Conservation (phyloP, 108 stramenopile genomes). For the Ochromonas danica region DNA sequence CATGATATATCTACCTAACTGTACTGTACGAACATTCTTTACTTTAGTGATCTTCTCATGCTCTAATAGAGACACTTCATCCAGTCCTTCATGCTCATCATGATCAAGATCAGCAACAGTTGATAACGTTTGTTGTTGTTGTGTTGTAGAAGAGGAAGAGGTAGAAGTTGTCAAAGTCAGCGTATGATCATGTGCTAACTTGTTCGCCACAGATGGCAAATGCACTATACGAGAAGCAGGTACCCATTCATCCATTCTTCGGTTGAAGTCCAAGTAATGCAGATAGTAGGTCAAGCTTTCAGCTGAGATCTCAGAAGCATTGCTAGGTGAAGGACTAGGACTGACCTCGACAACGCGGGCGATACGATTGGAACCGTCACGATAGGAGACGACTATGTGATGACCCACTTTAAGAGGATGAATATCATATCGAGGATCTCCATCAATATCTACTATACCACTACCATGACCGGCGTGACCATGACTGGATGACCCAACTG, state of each 20-base stretch:
- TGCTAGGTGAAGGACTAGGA: background rate
- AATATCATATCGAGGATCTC: too few relatives aligned
- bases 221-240: slow-evolving; percentile 35
- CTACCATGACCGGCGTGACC: too few relatives aligned
- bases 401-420: background rate
- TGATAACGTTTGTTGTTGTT: background rate
- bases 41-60: slow-evolving; percentile 99
- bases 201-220: slow-evolving; percentile 47
- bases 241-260: slow-evolving; percentile 98
- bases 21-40: slow-evolving; percentile 88
- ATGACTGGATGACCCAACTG: too few relatives aligned
- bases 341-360: background rate
- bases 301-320: background rate
- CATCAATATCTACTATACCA: too few relatives aligned
- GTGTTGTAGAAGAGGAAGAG: background rate
- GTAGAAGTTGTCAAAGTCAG: background rate
- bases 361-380: background rate
- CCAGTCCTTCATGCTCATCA: slow-evolving; percentile 96
- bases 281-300: slow-evolving; percentile 72
- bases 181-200: background rate
- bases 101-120: slow-evolving; percentile 66
- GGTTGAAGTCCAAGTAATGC: slow-evolving; percentile 93
- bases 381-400: background rate
- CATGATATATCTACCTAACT: slow-evolving; percentile 77
- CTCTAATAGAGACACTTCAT: slow-evolving; percentile 84